Evolutionary conservation across 176 grass and related monocot species (phyloP).

Genomic region (Saccharum spontaneum): DNA sequence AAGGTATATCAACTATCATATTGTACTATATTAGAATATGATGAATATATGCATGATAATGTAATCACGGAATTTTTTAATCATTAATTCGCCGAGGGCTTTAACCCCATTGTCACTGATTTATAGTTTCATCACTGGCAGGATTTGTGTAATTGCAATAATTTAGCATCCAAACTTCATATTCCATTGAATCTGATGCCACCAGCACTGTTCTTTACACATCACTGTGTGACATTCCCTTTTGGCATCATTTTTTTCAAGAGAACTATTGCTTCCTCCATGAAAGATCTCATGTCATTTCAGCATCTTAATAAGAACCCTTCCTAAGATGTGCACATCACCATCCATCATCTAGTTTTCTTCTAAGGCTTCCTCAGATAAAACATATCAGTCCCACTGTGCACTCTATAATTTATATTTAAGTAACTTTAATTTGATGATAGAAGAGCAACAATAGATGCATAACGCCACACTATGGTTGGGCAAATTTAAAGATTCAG

Average conservation of each 20-base stretch:
- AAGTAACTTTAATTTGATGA: not conserved
- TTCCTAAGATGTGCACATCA: not conserved
- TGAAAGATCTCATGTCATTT: not conserved
- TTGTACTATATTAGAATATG: not conserved
- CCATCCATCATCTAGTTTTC: not conserved
- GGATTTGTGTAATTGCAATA: not conserved
- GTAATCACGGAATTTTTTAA: not conserved
- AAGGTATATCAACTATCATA: not conserved
- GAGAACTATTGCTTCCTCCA: constrained; percentile 1
- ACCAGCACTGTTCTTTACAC: not conserved
- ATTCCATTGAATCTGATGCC: not conserved
- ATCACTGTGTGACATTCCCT: not conserved
- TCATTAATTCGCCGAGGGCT: not conserved
- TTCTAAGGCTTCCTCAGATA: not conserved
- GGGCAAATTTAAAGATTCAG: constrained; percentile 16
- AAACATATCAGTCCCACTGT: constrained; percentile 3
- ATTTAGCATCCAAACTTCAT: not conserved
- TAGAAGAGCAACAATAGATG: not conserved
- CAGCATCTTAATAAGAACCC: not conserved
- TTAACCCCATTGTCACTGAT: not conserved
- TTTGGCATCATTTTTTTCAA: constrained; percentile 22
- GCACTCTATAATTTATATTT: not conserved
- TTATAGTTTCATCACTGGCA: not conserved
- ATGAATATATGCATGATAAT: not conserved
- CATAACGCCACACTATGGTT: not conserved